A percentile compares a stretch with the other conserved stretches of the same genome.
phyloP scores from a whole-genome alignment of 768 basidiomycete species.

The Nevesoporus exiguus region DNA sequence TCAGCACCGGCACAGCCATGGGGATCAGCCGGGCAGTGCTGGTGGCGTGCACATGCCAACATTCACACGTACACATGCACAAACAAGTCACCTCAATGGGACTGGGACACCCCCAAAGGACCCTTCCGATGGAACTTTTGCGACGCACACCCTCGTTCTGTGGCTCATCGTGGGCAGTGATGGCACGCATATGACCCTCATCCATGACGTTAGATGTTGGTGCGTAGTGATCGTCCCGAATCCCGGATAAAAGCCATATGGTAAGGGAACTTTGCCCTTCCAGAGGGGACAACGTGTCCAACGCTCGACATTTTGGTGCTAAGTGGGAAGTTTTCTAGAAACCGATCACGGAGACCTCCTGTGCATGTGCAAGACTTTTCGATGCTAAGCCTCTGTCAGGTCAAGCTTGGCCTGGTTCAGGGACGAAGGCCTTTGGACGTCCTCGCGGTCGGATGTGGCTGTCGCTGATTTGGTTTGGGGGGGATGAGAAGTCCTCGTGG shows the following conservation, averaged over 20 bases:
- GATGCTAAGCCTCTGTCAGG: background rate
- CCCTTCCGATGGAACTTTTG: background rate
- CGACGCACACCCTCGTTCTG: background rate
- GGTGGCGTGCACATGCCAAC: background rate
- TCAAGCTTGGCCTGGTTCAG: background rate
- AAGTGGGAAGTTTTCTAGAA: background rate
- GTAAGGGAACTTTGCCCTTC: background rate
- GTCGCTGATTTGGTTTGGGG: background rate
- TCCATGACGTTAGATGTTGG: background rate
- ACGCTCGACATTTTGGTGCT: conserved; percentile 1
- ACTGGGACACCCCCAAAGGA: background rate
- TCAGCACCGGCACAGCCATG: background rate
- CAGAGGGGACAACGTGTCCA: background rate
- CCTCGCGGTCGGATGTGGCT: background rate
- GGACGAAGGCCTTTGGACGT: background rate
- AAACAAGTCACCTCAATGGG: background rate
- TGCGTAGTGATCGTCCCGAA: conserved; percentile 10
- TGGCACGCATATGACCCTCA: background rate
- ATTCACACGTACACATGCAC: conserved; percentile 5
- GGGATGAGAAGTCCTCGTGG: conserved; percentile 6
- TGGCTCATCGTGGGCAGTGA: background rate
- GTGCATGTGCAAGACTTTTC: background rate
- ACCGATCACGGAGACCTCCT: conserved; percentile 5
- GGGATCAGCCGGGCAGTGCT: background rate
- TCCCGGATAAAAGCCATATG: conserved; percentile 1